phyloP scores from a whole-genome alignment of 192 early-diverging fungal genomes.

The Spinellus fusiger region DNA sequence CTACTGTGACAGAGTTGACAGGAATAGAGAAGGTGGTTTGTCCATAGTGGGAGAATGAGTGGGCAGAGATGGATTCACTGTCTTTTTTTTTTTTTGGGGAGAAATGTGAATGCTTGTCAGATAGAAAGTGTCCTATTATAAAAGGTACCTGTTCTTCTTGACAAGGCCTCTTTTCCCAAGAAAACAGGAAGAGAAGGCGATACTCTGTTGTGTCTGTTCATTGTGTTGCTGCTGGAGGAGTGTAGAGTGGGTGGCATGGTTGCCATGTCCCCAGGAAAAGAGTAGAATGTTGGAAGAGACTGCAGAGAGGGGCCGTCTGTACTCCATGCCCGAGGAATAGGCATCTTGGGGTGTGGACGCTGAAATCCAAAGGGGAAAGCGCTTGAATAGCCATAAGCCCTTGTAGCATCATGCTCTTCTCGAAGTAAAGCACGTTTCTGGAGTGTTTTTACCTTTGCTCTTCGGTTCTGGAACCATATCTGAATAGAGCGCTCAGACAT shows the following conservation, averaged over 20 bases:
- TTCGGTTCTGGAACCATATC: conserved; percentile 82
- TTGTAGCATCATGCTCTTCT: conserved; percentile 24
- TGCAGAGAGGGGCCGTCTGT: conserved; percentile 10
- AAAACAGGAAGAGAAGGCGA: conserved; percentile 5
- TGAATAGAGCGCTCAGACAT: conserved; percentile 73
- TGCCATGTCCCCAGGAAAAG: not conserved
- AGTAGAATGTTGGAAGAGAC: not conserved
- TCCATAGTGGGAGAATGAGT: not conserved
- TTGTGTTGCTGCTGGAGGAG: not conserved
- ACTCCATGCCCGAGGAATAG: conserved; percentile 30
- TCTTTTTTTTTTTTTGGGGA: conserved; percentile 3
- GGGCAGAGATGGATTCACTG: conserved; percentile 1
- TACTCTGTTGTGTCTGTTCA: too few species aligned
- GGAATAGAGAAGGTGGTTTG: conserved; percentile 20
- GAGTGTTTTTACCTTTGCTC: conserved; percentile 71
- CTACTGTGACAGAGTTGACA: conserved; percentile 50
- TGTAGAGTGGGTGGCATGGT: not conserved
- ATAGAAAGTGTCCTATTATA: too few species aligned
- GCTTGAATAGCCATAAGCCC: conserved; percentile 22
- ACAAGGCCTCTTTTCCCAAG: not conserved
- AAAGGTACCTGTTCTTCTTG: not conserved
- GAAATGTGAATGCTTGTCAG: not conserved
- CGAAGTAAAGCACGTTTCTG: conserved; percentile 23
- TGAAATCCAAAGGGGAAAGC: not conserved
- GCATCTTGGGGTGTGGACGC: conserved; percentile 4